Percentiles rank a stretch among this genome's conserved stretches.
Evolutionary conservation across 805 yeast species (phyloP).

Genomic region (Ogataea populi-albae): DNA sequence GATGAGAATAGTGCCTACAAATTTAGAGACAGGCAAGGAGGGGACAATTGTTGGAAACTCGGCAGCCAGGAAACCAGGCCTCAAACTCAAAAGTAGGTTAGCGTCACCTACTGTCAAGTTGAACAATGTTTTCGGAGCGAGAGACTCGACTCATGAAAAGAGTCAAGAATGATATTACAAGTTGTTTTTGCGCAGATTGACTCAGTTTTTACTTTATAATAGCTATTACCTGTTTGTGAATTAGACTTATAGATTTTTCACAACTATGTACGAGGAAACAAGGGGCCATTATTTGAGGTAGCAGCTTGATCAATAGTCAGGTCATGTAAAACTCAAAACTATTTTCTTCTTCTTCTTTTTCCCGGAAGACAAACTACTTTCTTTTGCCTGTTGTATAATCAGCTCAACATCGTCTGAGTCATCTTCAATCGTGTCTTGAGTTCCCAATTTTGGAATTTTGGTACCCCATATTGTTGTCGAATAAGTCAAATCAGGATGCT

Average conservation of each 20-base stretch:
- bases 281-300: too few species aligned
- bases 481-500: slow-evolving; percentile 14
- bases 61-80: slow-evolving; percentile 7
- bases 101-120: slow-evolving; percentile 7
- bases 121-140: slow-evolving; percentile 46
- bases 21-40: slow-evolving; percentile 16
- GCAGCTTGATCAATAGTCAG: too few species aligned
- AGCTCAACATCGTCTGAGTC: slow-evolving; percentile 47
- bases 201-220: too few species aligned
- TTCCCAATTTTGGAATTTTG: slow-evolving; percentile 39
- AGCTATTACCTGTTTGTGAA: too few species aligned
- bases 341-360: slow-evolving; percentile 40
- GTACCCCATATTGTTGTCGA: slow-evolving; percentile 77
- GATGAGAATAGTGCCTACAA: slow-evolving; percentile 25
- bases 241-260: too few species aligned
- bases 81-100: slow-evolving; percentile 17
- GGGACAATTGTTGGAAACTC: slow-evolving; percentile 12
- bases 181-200: too few species aligned
- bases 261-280: too few species aligned
- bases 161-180: too few species aligned
- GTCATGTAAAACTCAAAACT: slow-evolving; percentile 23
- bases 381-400: slow-evolving; percentile 50
- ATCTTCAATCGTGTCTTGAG: slow-evolving; percentile 29
- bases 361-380: slow-evolving; percentile 37
- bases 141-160: too few species aligned